phyloP scores from a whole-genome alignment of 306 rosid species.

The Cucurbita pepo region DNA sequence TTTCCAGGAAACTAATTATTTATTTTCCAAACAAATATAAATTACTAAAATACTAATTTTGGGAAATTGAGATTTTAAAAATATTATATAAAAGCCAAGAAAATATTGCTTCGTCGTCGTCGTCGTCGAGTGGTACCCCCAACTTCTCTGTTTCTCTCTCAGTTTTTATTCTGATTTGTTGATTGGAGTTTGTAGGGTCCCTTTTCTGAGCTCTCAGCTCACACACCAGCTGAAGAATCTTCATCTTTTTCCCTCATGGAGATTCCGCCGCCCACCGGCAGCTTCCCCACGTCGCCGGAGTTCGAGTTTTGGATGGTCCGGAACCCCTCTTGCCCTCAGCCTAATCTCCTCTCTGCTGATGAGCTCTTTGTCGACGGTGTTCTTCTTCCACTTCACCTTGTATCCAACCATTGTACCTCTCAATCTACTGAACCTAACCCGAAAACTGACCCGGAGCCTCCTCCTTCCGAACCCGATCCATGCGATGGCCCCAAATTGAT shows the following conservation, averaged over 20 bases:
- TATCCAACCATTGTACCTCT: constrained; percentile 3
- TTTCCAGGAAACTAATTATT: too few species aligned
- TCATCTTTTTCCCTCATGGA: constrained; percentile 18
- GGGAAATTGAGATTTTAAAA: background rate
- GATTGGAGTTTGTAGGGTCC: constrained; percentile 19
- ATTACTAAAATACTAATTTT: background rate
- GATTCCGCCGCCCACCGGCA: constrained; percentile 17
- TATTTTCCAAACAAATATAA: too few species aligned
- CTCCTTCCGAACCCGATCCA: too few species aligned
- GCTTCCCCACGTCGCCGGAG: constrained; percentile 59
- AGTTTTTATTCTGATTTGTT: constrained; percentile 7
- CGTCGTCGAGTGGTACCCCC: background rate
- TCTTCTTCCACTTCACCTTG: constrained; percentile 59
- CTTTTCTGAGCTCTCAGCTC: background rate
- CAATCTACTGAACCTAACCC: constrained; percentile 15
- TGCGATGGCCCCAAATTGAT: constrained; percentile 18
- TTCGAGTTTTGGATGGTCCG: constrained; percentile 95
- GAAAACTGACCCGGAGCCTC: constrained; percentile 4
- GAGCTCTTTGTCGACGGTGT: constrained; percentile 82
- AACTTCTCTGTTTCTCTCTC: constrained; percentile 12
- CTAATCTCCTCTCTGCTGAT: constrained; percentile 74
- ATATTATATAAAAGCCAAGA: background rate
- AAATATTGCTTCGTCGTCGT: background rate
- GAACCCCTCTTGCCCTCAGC: constrained; percentile 67
- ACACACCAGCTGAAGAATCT: constrained; percentile 9